phyloP scores from a whole-genome alignment of 768 basidiomycete species.

The Strobilomyces dryophilus region DNA sequence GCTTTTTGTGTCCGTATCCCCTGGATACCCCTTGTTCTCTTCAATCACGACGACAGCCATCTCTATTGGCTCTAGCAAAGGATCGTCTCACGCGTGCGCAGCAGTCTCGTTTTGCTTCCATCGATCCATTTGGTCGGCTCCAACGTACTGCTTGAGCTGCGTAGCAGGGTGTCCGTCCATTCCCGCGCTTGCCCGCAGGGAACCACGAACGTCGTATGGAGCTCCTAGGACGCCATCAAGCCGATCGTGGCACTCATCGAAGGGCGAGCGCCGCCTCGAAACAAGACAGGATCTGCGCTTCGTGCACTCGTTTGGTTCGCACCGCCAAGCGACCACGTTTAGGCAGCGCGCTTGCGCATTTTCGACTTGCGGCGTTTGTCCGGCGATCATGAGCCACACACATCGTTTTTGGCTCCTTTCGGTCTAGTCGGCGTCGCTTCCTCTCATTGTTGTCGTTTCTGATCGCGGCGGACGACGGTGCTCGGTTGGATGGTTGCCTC shows the following conservation, averaged over 20 bases:
- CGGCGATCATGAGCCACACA: not conserved
- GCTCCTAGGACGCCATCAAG: not conserved
- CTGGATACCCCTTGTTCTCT: not conserved
- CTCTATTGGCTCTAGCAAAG: not conserved
- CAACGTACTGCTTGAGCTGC: not conserved
- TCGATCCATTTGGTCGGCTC: not conserved
- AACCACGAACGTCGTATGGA: not conserved
- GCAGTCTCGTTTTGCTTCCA: no score
- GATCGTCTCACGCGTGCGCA: not conserved
- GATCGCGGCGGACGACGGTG: no score
- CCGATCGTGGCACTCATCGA: not conserved
- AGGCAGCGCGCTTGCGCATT: no score
- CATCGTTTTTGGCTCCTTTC: not conserved
- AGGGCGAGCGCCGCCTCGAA: not conserved
- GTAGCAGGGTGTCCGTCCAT: not conserved
- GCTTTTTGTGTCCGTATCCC: not conserved
- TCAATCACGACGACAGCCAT: not conserved
- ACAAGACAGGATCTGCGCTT: not conserved
- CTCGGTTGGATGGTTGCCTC: no score
- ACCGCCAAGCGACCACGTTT: not conserved
- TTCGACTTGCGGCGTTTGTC: not conserved
- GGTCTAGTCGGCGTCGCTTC: not conserved
- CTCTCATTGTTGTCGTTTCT: no score
- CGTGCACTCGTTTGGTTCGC: not conserved
- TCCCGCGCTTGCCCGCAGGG: not conserved